A percentile compares a stretch with the other conserved stretches of the same genome.
Conservation (phyloP, 805 yeast genomes). For the Pichia pseudocactophila region DNA sequence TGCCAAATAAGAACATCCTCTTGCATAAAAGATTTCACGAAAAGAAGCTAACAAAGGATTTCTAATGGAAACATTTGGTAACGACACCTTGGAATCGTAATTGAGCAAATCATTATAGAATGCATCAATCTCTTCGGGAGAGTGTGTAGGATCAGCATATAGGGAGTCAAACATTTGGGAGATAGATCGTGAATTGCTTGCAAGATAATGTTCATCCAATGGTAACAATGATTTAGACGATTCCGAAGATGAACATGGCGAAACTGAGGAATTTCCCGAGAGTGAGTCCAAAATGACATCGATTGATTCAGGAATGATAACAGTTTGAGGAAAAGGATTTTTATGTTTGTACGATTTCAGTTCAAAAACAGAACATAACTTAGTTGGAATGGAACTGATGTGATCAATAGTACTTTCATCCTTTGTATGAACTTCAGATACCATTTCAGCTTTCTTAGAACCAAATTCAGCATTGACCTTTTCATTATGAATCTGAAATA, state of each 20-base stretch:
- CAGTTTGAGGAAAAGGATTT: conserved; percentile 8
- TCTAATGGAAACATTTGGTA: conserved; percentile 18
- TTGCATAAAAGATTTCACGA: conserved; percentile 30
- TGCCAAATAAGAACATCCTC: conserved; percentile 32
- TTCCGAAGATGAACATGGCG: background rate
- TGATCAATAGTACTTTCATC: no score
- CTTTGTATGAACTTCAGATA: no score
- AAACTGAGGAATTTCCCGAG: conserved; percentile 2
- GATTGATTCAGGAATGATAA: conserved; percentile 8
- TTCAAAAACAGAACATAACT: conserved; percentile 22
- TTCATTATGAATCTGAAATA: background rate
- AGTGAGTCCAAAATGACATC: conserved; percentile 10
- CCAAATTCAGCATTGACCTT: background rate
- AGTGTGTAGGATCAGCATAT: conserved; percentile 9
- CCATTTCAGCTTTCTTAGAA: no score
- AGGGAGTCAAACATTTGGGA: conserved; percentile 21
- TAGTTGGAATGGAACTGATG: conserved; percentile 15
- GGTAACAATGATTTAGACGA: background rate
- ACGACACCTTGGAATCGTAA: conserved; percentile 21
- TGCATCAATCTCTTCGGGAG: background rate
- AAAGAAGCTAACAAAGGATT: conserved; percentile 15
- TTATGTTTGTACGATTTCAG: conserved; percentile 18
- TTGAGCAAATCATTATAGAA: conserved; percentile 18
- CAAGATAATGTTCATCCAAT: background rate
- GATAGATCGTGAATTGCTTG: conserved; percentile 11